Evolutionary conservation across 2,329 filamentous ascomycete genomes (phyloP).

Genomic region (Ophiostoma ips): DNA sequence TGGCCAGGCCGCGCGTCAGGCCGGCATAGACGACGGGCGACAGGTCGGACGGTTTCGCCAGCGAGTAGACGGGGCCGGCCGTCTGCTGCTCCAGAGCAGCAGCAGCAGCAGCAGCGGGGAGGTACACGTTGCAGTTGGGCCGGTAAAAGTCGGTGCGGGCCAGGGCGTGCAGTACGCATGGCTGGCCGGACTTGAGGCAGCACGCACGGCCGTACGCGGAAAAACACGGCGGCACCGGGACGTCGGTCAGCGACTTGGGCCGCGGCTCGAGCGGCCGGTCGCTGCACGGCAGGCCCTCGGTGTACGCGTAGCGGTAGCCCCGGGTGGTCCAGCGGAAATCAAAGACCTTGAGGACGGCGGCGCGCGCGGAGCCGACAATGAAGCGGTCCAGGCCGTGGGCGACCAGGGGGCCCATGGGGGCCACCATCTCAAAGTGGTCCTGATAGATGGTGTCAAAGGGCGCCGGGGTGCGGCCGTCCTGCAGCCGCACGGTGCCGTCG

Average conservation of each 20-base stretch:
- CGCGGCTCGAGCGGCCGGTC: constrained; percentile 21
- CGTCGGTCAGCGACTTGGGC: constrained; percentile 12
- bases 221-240: not conserved
- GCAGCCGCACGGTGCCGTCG: constrained; percentile 36
- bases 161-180: constrained; percentile 23
- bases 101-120: no score
- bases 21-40: constrained; percentile 35
- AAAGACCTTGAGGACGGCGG: constrained; percentile 34
- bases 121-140: not conserved
- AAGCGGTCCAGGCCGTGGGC: constrained; percentile 38
- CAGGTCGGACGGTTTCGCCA: constrained; percentile 23
- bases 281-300: constrained; percentile 31
- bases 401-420: constrained; percentile 32
- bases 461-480: constrained; percentile 36
- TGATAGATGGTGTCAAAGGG: constrained; percentile 34
- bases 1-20: constrained; percentile 16
- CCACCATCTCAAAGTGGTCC: constrained; percentile 31
- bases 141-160: not conserved
- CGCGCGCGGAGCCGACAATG: constrained; percentile 31
- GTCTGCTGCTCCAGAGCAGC: not conserved
- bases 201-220: not conserved
- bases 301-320: constrained; percentile 32
- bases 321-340: constrained; percentile 40
- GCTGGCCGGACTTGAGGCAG: constrained; percentile 19
- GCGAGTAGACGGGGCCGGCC: not conserved